Conservation (phyloP, 2,329 filamentous ascomycete genomes). For the Arachnomyces sp. region DNA sequence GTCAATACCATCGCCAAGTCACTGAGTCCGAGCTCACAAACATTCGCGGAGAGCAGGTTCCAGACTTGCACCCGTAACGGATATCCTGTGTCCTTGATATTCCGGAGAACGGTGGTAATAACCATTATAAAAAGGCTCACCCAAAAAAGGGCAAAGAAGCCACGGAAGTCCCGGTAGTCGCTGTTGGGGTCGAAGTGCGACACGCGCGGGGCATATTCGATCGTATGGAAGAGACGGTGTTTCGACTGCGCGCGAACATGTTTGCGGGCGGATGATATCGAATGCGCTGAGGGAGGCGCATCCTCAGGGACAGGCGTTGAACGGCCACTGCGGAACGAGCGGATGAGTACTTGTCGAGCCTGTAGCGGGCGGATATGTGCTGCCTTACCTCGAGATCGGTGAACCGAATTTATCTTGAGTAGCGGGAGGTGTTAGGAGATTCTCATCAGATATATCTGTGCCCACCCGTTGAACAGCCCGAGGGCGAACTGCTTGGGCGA, state of each 20-base stretch:
- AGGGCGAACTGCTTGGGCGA: slow-evolving; percentile 4
- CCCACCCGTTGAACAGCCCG: slow-evolving; percentile 2
- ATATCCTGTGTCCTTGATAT: slow-evolving; percentile 86
- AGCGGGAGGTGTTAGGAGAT: background rate
- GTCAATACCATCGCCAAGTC: slow-evolving; percentile 78
- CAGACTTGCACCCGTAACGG: slow-evolving; percentile 80
- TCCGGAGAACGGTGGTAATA: slow-evolving; percentile 84
- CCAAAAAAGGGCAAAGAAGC: slow-evolving; percentile 98
- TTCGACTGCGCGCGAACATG: slow-evolving; percentile 73
- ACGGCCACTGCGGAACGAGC: slow-evolving; percentile 50
- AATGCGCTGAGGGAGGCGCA: slow-evolving; percentile 85
- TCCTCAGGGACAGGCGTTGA: slow-evolving; percentile 80
- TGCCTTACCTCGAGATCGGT: slow-evolving; percentile 23
- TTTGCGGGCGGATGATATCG: slow-evolving; percentile 74
- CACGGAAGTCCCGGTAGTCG: slow-evolving; percentile 88
- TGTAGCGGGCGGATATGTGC: background rate
- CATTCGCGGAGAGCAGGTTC: slow-evolving; percentile 77
- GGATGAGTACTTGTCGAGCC: background rate
- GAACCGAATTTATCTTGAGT: slow-evolving; percentile 11
- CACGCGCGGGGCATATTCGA: slow-evolving; percentile 81
- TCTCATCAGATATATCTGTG: no score
- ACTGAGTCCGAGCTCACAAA: slow-evolving; percentile 75
- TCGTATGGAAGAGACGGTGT: slow-evolving; percentile 81
- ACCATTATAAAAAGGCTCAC: slow-evolving; percentile 95
- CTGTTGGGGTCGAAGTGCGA: slow-evolving; percentile 92